Conservation (phyloP, 2,329 filamentous ascomycete genomes). For the Fusarium fujikuroi region DNA sequence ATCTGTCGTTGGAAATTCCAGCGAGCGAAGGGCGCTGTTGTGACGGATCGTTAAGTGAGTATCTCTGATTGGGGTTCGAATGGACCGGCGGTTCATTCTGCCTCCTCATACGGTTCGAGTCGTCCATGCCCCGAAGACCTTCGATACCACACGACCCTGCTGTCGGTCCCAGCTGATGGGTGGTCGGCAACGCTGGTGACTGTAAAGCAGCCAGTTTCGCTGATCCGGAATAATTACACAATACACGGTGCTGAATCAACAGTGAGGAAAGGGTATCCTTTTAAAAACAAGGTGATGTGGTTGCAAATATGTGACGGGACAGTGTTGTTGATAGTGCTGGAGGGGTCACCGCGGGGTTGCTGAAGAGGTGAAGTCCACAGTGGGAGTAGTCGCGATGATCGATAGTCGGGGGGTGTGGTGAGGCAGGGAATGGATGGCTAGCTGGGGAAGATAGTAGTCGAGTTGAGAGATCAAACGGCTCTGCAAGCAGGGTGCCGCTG, state of each 20-base stretch:
- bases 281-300: not conserved
- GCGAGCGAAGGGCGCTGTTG: conserved; percentile 54
- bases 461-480: conserved; percentile 40
- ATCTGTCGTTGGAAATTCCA: conserved; percentile 53
- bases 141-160: conserved; percentile 64
- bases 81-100: conserved; percentile 78
- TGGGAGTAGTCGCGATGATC: conserved; percentile 42
- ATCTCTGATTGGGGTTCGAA: conserved; percentile 66
- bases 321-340: conserved; percentile 28
- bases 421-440: conserved; percentile 44
- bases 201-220: conserved; percentile 43
- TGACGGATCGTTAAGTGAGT: conserved; percentile 61
- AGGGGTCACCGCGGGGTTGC: conserved; percentile 45
- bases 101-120: conserved; percentile 77
- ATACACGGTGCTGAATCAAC: conserved; percentile 16
- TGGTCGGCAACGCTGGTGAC: conserved; percentile 59
- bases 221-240: conserved; percentile 14
- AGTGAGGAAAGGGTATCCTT: not conserved
- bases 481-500: conserved; percentile 43
- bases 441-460: conserved; percentile 40
- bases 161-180: conserved; percentile 71
- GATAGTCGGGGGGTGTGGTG: conserved; percentile 39
- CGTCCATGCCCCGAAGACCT: conserved; percentile 77
- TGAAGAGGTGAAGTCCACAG: conserved; percentile 36
- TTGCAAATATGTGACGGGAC: conserved; percentile 13